Evolutionary conservation across 2,329 filamentous ascomycete genomes (phyloP), one percentile per base, ranked within the genome.

Genomic region (Xylaria sp.): DNA sequence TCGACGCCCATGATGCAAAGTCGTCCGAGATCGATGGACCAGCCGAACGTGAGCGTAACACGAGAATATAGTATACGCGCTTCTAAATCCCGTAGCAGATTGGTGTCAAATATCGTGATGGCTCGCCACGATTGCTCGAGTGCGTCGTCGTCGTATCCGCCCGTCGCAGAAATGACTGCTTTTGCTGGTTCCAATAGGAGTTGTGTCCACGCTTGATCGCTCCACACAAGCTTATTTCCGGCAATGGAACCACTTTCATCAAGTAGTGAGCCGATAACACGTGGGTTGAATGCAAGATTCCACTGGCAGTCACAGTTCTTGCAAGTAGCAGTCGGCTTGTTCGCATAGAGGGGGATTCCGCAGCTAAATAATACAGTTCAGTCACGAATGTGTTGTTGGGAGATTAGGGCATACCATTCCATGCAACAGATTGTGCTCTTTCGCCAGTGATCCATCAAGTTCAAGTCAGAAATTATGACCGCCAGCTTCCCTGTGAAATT

Each of bases 211-310:
- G 83, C 83, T 1, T 72, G 59, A 13, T 78, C 72, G 4, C 76
- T 79, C 73, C 85, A 79, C 16, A 85, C 71, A 2, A 86, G 71
- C 69, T 83, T 84, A 0, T 79, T 79, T 1, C 75, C 68, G 1
- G 70, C 67, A 7, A 85, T 75, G 39, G 74, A 75, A 4, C 80
- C 83, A 0, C 83, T 86, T 69, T 87, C 84, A 60, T 87, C 78
- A 6, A 76, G 54, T 2, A 80, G 65, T 0, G 67, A 68, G 7
- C 76, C 75, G 30, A 80, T 68, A 37, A 77, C 69, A 8, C 70
- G 71, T 3, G 78, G 73, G 62, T 80, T 80, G 2, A 77, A 67
- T 6, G 64, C 62, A 9, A 79, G 71, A 0, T 62, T 52, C 2
- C 68, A 62, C 2, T 62, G 51, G 8, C 55, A 66, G 10, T 65